Percentiles rank a stretch among this genome's conserved stretches.
phyloP scores from a whole-genome alignment of 768 basidiomycete species.

The Pleurotus eryngii region DNA sequence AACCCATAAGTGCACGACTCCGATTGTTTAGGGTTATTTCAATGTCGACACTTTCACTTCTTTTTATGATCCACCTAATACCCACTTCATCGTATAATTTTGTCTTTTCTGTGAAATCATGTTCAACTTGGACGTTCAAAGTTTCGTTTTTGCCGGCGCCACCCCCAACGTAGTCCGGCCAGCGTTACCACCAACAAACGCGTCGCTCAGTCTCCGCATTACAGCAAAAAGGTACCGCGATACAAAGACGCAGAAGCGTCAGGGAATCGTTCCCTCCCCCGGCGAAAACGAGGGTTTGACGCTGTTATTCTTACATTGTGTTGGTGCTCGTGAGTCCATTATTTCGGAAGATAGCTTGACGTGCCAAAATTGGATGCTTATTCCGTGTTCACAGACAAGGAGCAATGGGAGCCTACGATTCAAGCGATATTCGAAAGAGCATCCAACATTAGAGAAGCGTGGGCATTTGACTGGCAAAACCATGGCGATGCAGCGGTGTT shows the following conservation, averaged over 20 bases:
- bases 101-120: too few relatives aligned
- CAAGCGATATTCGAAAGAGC: constrained; percentile 28
- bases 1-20: too few relatives aligned
- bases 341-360: too few relatives aligned
- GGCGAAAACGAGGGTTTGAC: constrained; percentile 35
- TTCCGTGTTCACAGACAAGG: constrained; percentile 39
- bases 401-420: constrained; percentile 52
- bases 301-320: constrained; percentile 44
- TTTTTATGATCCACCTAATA: too few relatives aligned
- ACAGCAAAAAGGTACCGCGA: constrained; percentile 39
- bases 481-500: constrained; percentile 47
- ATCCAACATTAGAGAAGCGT: constrained; percentile 37
- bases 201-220: constrained; percentile 29
- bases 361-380: too few relatives aligned
- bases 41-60: too few relatives aligned
- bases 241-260: not conserved
- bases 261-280: constrained; percentile 18
- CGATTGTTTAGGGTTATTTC: too few relatives aligned
- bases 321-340: constrained; percentile 39
- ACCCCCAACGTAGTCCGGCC: too few relatives aligned
- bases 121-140: not conserved
- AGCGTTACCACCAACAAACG: not conserved
- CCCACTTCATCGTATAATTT: too few relatives aligned
- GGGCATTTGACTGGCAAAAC: constrained; percentile 50
- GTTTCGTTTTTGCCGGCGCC: not conserved